phyloP scores from a whole-genome alignment of 768 basidiomycete species.

The Strobilomyces echinocephalus region DNA sequence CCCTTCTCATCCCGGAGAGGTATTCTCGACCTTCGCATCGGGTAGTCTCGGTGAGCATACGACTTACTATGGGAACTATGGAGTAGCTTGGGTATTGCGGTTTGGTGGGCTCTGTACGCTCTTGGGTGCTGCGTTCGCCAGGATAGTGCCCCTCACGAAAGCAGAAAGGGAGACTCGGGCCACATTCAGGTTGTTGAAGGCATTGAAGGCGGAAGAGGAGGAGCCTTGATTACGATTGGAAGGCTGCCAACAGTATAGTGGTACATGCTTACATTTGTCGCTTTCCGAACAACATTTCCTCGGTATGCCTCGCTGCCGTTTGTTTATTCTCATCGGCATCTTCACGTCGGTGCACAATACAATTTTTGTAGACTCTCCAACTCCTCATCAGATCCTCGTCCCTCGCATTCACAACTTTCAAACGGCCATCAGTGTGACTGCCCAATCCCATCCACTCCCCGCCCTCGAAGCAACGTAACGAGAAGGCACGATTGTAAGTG shows the following conservation, averaged over 20 bases:
- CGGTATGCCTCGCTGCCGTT: neutral
- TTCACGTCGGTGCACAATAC: slow-evolving; percentile 1
- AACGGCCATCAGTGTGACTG: slow-evolving; percentile 26
- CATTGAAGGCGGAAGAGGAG: slow-evolving; percentile 58
- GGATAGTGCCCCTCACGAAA: slow-evolving; percentile 81
- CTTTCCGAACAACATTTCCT: slow-evolving; percentile 5
- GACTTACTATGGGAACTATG: slow-evolving; percentile 76
- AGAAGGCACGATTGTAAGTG: slow-evolving; percentile 24
- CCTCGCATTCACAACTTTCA: neutral
- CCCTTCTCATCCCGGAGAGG: slow-evolving; percentile 32
- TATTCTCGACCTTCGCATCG: slow-evolving; percentile 12
- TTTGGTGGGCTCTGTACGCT: slow-evolving; percentile 88
- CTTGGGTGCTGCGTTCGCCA: slow-evolving; percentile 70
- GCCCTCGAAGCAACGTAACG: slow-evolving; percentile 18
- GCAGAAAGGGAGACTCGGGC: slow-evolving; percentile 89
- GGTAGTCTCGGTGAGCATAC: slow-evolving; percentile 38
- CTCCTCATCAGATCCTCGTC: too few species aligned
- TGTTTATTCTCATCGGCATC: neutral
- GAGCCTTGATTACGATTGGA: slow-evolving; percentile 34
- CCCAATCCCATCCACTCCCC: slow-evolving; percentile 26
- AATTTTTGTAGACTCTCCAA: neutral
- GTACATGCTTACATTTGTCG: slow-evolving; percentile 15
- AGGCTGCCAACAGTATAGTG: neutral
- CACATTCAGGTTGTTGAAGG: slow-evolving; percentile 73
- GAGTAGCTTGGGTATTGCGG: slow-evolving; percentile 90